Evolutionary conservation across 108 stramenopile species (phyloP).

Genomic region (Epithemia pelagica): DNA sequence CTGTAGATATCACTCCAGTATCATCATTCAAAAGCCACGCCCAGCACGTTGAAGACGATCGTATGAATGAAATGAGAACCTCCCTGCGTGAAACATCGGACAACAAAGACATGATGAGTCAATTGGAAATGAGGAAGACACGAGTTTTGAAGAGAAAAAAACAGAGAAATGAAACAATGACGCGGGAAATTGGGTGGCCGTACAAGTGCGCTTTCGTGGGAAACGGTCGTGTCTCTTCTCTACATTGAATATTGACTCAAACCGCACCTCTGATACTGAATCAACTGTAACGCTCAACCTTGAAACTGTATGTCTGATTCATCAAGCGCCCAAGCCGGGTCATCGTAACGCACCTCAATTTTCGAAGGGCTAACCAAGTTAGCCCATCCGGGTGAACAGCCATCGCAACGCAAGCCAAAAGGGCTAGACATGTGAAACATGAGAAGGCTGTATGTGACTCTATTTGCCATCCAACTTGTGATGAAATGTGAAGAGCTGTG

Average conservation of each 20-base stretch:
- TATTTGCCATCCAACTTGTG: no score
- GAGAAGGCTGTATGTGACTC: conserved; percentile 25
- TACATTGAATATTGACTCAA: no score
- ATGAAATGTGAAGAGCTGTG: no score
- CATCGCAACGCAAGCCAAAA: conserved; percentile 46
- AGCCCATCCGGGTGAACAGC: conserved; percentile 66
- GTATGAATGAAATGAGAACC: conserved; percentile 15
- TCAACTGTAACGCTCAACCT: no score
- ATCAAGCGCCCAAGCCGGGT: no score
- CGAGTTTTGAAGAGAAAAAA: conserved; percentile 4
- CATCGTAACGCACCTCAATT: conserved; percentile 44
- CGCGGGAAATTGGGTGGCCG: neutral
- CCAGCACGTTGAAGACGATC: conserved; percentile 21
- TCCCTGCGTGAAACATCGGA: conserved; percentile 16
- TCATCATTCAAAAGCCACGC: conserved; percentile 35
- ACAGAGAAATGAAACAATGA: conserved; percentile 5
- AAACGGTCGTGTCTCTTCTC: neutral
- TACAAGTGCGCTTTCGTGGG: neutral
- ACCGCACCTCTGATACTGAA: no score
- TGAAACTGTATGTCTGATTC: no score
- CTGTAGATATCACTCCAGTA: conserved; percentile 38
- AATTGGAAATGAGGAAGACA: conserved; percentile 3
- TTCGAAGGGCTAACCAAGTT: conserved; percentile 62
- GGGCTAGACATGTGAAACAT: conserved; percentile 39
- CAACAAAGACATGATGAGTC: conserved; percentile 3